Base-by-base conservation (phyloP, 495 filamentous ascomycete genomes). In the Aspergillus taichungensis region DNA sequence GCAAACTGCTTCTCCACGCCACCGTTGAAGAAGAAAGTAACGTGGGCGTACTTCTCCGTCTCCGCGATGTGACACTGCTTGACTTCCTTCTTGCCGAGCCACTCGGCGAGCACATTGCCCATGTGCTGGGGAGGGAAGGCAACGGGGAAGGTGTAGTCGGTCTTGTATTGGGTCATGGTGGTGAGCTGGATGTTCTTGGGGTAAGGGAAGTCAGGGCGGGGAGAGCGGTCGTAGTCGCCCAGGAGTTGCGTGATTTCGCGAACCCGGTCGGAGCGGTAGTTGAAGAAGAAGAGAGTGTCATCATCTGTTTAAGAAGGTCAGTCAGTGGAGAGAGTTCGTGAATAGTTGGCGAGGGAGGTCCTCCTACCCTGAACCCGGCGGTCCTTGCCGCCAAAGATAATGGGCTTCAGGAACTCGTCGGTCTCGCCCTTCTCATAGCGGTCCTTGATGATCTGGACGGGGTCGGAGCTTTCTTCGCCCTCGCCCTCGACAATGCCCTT, bases 21-120 rank as follows among this genome's bases (percentile, higher is more conserved):
- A 40, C 92, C 92, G 72, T 98, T 98, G 82, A 97, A 97, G 78
- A 96, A 96, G 79, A 96, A 96, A 47, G 89, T 96, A 43, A 98
- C 92, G 74, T 98, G 92, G 31, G 92, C 92, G 64, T 98, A 98
- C 68, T 98, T 98, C 72, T 98, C 92, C 13, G 92, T 98, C 76
- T 98, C 92, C 38, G 92, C 92, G 50, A 96, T 75, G 74, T 98
- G 92, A 59, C 88, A 91, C 68, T 98, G 92, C 71, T 88, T 79
- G 42, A 94, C 68, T 32, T 75, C 76, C 66, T 95, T 82, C 73
- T 91, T 91, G 46, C 82, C 78, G 18, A 98, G 79, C 80, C 87
- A 95, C 68, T 98, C 92, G 35, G 92, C 91, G 29, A 98, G 79
- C 8, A 98, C 92, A 56, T 98, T 92, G 60, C 80, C 85, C 92